Conservation (phyloP, 495 filamentous ascomycete species). For the Lophiotrema nucula region DNA sequence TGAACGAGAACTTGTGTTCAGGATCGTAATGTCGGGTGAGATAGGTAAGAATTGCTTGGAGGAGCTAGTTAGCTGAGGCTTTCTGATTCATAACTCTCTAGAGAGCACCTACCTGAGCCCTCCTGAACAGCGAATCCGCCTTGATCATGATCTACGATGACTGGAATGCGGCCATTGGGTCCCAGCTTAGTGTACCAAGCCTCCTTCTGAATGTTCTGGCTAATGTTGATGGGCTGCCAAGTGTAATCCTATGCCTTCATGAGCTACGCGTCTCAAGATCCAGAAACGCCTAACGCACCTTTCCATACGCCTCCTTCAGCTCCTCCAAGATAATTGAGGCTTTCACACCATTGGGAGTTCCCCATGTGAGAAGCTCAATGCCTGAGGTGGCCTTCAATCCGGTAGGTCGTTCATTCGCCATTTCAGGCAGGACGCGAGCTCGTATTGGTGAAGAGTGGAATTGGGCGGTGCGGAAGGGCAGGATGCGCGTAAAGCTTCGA, state of each 20-base stretch:
- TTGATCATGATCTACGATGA: slow-evolving; percentile 43
- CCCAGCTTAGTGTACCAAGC: slow-evolving; percentile 40
- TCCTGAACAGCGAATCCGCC: slow-evolving; percentile 38
- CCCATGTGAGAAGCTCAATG: slow-evolving; percentile 54
- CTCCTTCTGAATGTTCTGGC: slow-evolving; percentile 43
- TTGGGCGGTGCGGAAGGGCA: not conserved
- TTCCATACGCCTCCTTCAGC: slow-evolving; percentile 43
- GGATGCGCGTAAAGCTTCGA: not conserved
- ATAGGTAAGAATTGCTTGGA: slow-evolving; percentile 39
- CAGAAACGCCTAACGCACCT: not conserved
- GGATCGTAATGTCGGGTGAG: slow-evolving; percentile 42
- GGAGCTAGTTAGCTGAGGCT: not conserved
- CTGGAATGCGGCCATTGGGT: slow-evolving; percentile 43
- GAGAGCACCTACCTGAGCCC: slow-evolving; percentile 33
- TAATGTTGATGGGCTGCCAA: slow-evolving; percentile 40
- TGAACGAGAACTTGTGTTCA: slow-evolving; percentile 43
- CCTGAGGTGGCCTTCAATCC: slow-evolving; percentile 56
- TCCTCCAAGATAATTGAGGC: slow-evolving; percentile 42
- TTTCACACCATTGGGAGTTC: slow-evolving; percentile 38
- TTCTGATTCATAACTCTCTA: not conserved
- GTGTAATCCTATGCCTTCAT: slow-evolving; percentile 37
- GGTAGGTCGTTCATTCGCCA: slow-evolving; percentile 40
- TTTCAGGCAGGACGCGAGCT: slow-evolving; percentile 15
- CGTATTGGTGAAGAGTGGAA: slow-evolving; percentile 21
- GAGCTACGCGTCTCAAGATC: not conserved